These are phyloP conservation scores for Nosema muscidifuracis DNA, from an alignment of 371 early-diverging fungal genomes.

Conservation along the genomic window DNA sequence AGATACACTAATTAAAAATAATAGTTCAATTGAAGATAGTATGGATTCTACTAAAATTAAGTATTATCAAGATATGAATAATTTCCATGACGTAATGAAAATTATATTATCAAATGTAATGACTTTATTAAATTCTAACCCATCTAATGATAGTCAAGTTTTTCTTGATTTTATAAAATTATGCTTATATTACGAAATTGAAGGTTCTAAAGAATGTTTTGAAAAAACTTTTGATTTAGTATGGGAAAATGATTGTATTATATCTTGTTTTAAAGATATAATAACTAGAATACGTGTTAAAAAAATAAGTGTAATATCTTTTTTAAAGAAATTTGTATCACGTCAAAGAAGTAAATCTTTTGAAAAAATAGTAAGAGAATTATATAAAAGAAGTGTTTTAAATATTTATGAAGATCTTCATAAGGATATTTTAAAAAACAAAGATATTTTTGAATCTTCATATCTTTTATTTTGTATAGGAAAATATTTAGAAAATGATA, in stretches of 20 bases:
- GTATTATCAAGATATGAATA: slow-evolving; percentile 32
- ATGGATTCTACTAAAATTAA: not conserved
- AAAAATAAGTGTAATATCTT: not conserved
- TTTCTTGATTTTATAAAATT: slow-evolving; percentile 50
- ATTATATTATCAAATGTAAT: slow-evolving; percentile 33
- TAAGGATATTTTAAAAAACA: not conserved
- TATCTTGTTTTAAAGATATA: slow-evolving; percentile 20
- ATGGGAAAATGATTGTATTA: slow-evolving; percentile 34
- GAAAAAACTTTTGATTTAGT: slow-evolving; percentile 30
- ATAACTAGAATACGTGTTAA: slow-evolving; percentile 3
- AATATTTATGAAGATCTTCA: not conserved
- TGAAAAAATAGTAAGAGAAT: slow-evolving; percentile 18
- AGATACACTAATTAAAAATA: no score
- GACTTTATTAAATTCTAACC: slow-evolving; percentile 12
- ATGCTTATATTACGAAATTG: slow-evolving; percentile 29
- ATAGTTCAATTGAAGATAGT: not conserved
- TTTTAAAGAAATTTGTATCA: slow-evolving; percentile 28
- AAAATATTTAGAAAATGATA: slow-evolving; percentile 12
- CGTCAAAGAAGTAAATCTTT: slow-evolving; percentile 7
- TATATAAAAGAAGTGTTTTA: not conserved
- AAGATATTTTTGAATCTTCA: slow-evolving; percentile 9
- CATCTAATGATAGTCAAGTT: slow-evolving; percentile 29
- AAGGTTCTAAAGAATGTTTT: slow-evolving; percentile 33
- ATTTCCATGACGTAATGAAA: slow-evolving; percentile 50
- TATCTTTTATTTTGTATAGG: slow-evolving; percentile 14